Evolutionary conservation across 352 stramenopile genomes (phyloP).

Genomic region (Phytophthora hibernalis): DNA sequence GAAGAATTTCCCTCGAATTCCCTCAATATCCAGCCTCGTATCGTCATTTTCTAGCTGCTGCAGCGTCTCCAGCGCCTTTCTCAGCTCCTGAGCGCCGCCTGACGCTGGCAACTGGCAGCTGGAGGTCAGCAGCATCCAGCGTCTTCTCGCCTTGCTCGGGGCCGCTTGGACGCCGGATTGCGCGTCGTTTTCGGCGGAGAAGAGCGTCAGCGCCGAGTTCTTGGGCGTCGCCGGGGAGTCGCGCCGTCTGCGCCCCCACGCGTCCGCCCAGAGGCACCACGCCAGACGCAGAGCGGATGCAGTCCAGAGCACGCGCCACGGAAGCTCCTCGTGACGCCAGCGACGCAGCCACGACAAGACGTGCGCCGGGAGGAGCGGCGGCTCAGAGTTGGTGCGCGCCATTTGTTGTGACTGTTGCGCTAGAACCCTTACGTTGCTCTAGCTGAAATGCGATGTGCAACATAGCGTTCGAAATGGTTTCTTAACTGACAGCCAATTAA

Average conservation of each 20-base stretch:
- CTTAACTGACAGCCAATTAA: too few species aligned
- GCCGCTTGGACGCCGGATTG: neutral
- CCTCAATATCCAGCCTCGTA: slow-evolving; percentile 34
- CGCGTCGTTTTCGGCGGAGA: slow-evolving; percentile 9
- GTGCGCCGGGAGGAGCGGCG: too few species aligned
- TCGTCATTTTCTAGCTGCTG: slow-evolving; percentile 29
- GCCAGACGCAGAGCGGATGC: slow-evolving; percentile 56
- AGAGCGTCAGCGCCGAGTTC: slow-evolving; percentile 13
- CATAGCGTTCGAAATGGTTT: too few species aligned
- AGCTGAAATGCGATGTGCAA: too few species aligned
- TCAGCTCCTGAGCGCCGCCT: slow-evolving; percentile 2
- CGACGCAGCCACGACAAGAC: slow-evolving; percentile 51
- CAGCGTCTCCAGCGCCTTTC: neutral
- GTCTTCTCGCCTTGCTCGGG: slow-evolving; percentile 15
- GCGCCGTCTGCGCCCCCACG: slow-evolving; percentile 22
- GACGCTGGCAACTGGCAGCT: slow-evolving; percentile 46
- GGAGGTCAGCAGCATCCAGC: slow-evolving; percentile 41
- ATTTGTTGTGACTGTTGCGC: slow-evolving; percentile 2
- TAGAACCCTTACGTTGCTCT: too few species aligned
- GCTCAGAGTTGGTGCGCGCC: slow-evolving; percentile 15
- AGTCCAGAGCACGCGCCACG: slow-evolving; percentile 38
- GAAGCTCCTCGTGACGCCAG: slow-evolving; percentile 40
- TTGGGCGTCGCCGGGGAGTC: slow-evolving; percentile 34
- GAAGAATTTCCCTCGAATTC: slow-evolving; percentile 49
- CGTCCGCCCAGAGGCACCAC: slow-evolving; percentile 60